These are phyloP conservation scores for Amanita muscaria DNA, from an alignment of 768 basidiomycete species.

Conservation along the genomic window DNA sequence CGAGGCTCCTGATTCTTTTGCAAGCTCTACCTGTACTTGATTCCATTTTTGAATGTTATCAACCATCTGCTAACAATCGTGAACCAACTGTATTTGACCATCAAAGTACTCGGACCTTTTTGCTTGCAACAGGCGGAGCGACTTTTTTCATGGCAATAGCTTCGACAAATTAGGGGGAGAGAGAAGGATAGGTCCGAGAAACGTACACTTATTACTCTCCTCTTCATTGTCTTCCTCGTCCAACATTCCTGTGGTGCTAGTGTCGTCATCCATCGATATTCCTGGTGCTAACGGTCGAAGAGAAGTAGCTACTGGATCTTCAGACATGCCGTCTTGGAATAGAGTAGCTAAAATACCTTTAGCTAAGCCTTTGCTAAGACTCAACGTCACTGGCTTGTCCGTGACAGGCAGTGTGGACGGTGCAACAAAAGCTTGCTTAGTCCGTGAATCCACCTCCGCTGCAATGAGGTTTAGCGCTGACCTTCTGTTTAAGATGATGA, in stretches of 20 bases:
- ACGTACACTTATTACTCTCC: slow-evolving; percentile 45
- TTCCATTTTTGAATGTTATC: slow-evolving; percentile 97
- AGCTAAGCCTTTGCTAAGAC: slow-evolving; percentile 48
- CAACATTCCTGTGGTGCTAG: slow-evolving; percentile 30
- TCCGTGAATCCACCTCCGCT: slow-evolving; percentile 26
- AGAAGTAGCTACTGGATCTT: slow-evolving; percentile 10
- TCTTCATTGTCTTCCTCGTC: slow-evolving; percentile 34
- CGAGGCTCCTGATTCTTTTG: slow-evolving; percentile 25
- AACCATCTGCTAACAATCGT: slow-evolving; percentile 48
- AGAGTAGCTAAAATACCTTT: slow-evolving; percentile 24
- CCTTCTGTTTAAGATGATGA: slow-evolving; percentile 3
- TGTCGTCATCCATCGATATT: slow-evolving; percentile 58
- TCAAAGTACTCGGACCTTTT: slow-evolving; percentile 48
- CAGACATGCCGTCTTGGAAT: background rate
- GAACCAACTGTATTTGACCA: background rate
- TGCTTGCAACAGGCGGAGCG: slow-evolving; percentile 74
- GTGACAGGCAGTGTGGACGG: slow-evolving; percentile 67
- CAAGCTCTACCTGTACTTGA: slow-evolving; percentile 84
- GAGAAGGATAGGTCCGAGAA: slow-evolving; percentile 2
- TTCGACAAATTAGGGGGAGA: slow-evolving; percentile 8
- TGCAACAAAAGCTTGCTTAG: slow-evolving; percentile 24
- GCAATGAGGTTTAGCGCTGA: slow-evolving; percentile 12
- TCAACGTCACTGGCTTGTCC: slow-evolving; percentile 75
- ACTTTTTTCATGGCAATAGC: slow-evolving; percentile 54
- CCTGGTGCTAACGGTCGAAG: slow-evolving; percentile 41